A percentile compares a stretch with the other conserved stretches of the same genome.
phyloP scores from a whole-genome alignment of 257 asterid species.

The Petunia secreta region DNA sequence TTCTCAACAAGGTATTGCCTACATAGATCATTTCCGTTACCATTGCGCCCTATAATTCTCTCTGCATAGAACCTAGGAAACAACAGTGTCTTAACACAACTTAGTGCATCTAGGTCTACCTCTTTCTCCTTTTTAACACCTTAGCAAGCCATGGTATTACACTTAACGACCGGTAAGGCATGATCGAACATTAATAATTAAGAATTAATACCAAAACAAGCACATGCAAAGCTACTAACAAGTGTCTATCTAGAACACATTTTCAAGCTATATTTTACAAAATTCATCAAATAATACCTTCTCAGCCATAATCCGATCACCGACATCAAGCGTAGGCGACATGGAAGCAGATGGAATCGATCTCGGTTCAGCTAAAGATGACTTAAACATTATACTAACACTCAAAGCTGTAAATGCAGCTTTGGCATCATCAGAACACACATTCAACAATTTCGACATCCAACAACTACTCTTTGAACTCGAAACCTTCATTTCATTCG shows the following conservation, averaged over 20 bases:
- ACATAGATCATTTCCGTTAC: no score
- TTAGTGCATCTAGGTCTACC: no score
- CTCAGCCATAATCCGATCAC: conserved; percentile 89
- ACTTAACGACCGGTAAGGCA: no score
- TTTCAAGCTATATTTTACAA: not conserved
- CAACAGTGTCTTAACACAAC: no score
- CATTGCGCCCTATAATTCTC: no score
- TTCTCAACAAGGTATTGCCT: no score
- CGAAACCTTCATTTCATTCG: conserved; percentile 35
- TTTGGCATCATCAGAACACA: conserved; percentile 83
- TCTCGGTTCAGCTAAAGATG: conserved; percentile 95
- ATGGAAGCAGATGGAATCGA: conserved; percentile 92
- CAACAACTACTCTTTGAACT: conserved; percentile 45
- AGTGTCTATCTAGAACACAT: not conserved
- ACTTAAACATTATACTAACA: conserved; percentile 70
- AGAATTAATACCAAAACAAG: not conserved
- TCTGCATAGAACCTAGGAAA: no score
- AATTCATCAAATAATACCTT: conserved; percentile 53
- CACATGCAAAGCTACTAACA: not conserved
- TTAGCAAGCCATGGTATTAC: no score
- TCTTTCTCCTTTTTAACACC: no score
- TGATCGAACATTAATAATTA: not conserved
- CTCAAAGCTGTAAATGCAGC: conserved; percentile 90
- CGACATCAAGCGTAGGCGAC: conserved; percentile 91
- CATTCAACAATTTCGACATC: conserved; percentile 63